Evolutionary conservation across 768 basidiomycete species (phyloP).

Genomic region (Strobilomyces confusus): DNA sequence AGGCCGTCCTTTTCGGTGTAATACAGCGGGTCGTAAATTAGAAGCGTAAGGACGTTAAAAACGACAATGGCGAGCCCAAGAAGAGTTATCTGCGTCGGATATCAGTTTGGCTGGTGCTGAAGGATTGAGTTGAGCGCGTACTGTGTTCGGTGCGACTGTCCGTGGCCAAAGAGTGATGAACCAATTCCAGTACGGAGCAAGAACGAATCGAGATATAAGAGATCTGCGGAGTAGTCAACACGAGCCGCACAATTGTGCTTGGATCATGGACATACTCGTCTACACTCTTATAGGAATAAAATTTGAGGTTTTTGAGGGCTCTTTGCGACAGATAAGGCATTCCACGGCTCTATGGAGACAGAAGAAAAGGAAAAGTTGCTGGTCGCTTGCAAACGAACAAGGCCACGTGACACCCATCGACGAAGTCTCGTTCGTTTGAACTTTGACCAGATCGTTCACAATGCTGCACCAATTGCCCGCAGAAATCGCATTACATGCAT

Average conservation of each 20-base stretch:
- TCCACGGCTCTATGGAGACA: constrained; percentile 12
- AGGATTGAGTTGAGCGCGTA: constrained; percentile 34
- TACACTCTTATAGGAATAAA: constrained; percentile 75
- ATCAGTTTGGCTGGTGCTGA: not conserved
- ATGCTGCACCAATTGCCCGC: constrained; percentile 48
- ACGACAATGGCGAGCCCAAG: constrained; percentile 78
- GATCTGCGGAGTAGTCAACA: constrained; percentile 46
- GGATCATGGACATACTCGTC: constrained; percentile 57
- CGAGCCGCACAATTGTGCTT: not conserved
- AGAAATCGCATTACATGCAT: constrained; percentile 50
- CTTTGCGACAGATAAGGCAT: constrained; percentile 66
- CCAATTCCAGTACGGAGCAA: constrained; percentile 89
- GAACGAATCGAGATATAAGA: constrained; percentile 65
- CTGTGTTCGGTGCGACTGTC: constrained; percentile 85
- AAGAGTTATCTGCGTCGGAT: constrained; percentile 71
- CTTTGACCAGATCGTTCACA: not conserved
- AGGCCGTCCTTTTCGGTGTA: constrained; percentile 62
- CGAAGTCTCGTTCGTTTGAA: too few relatives aligned
- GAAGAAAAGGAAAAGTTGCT: too few relatives aligned
- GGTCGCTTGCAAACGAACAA: too few relatives aligned
- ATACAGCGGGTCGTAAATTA: constrained; percentile 81
- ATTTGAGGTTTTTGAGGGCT: constrained; percentile 70
- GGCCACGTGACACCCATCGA: too few relatives aligned
- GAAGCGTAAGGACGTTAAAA: constrained; percentile 77
- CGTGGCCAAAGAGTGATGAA: constrained; percentile 85